These are phyloP conservation scores for Trametes versicolor DNA, from an alignment of 1,284 basidiomycete species.

Conservation along the genomic window DNA sequence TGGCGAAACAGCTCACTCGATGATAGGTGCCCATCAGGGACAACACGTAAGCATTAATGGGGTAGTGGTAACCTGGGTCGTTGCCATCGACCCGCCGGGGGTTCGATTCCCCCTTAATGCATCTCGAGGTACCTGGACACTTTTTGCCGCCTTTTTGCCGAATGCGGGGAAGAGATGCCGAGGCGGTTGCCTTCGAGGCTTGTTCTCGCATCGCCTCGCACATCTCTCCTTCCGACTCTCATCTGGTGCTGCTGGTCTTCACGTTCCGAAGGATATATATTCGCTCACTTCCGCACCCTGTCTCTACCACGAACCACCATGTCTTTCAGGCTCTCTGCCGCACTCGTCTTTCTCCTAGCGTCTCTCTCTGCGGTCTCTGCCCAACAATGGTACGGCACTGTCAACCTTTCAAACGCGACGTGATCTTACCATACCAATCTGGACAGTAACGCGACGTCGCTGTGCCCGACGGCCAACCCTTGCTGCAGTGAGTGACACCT, in stretches of 20 bases:
- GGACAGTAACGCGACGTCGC: conserved; percentile 61
- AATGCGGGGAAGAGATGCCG: neutral
- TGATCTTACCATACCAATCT: neutral
- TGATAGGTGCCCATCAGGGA: too few species aligned
- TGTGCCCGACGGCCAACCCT: conserved; percentile 66
- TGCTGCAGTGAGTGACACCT: conserved; percentile 65
- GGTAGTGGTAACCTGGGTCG: conserved; percentile 46
- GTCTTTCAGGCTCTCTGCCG: conserved; percentile 31
- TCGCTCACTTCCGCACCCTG: conserved; percentile 18
- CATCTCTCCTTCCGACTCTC: conserved; percentile 24
- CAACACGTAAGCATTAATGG: conserved; percentile 41
- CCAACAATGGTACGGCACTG: conserved; percentile 27
- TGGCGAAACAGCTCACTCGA: too few species aligned
- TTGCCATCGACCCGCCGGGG: conserved; percentile 67
- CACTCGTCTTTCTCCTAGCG: conserved; percentile 28
- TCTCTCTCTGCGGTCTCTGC: conserved; percentile 33
- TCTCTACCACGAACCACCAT: conserved; percentile 29
- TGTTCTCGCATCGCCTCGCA: conserved; percentile 11
- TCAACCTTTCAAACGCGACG: neutral
- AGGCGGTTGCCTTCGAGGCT: conserved; percentile 9
- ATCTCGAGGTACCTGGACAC: neutral
- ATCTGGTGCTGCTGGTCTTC: conserved; percentile 31
- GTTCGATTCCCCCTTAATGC: conserved; percentile 69
- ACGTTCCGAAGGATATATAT: conserved; percentile 21
- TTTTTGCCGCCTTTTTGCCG: neutral